Evolutionary conservation across 495 filamentous ascomycete species (phyloP).

Genomic region (Penicillium soppii): DNA sequence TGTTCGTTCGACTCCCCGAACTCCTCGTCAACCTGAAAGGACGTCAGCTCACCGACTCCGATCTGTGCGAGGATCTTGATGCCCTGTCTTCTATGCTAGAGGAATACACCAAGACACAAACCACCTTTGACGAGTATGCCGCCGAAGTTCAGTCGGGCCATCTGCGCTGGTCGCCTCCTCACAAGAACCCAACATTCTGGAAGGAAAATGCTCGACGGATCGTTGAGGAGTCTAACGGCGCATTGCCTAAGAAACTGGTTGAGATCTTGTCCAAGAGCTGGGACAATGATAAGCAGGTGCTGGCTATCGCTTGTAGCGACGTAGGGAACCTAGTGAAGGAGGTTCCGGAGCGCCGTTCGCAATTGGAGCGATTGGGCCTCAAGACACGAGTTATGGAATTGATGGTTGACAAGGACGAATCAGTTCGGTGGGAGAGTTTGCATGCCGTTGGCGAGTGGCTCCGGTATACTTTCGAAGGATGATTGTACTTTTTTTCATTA

Average conservation of each 20-base stretch:
- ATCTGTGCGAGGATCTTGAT: conserved; percentile 83
- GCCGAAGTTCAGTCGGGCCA: conserved; percentile 86
- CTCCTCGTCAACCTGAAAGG: conserved; percentile 76
- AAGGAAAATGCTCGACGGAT: conserved; percentile 91
- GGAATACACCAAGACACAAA: conserved; percentile 93
- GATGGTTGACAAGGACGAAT: conserved; percentile 88
- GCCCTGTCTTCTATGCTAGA: conserved; percentile 76
- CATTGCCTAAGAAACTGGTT: conserved; percentile 76
- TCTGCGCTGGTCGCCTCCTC: conserved; percentile 92
- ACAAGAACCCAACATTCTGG: conserved; percentile 90
- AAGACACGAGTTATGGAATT: conserved; percentile 93
- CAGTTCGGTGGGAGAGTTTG: conserved; percentile 92
- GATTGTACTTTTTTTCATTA: conserved; percentile 13
- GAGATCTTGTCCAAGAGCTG: conserved; percentile 83
- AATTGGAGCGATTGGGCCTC: conserved; percentile 85
- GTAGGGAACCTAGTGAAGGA: conserved; percentile 86
- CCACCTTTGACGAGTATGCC: conserved; percentile 94
- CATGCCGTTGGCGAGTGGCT: conserved; percentile 91
- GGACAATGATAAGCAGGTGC: conserved; percentile 91
- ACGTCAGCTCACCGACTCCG: conserved; percentile 84
- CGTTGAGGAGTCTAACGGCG: conserved; percentile 78
- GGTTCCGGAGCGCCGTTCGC: conserved; percentile 77
- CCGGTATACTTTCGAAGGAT: conserved; percentile 77
- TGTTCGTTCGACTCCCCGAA: conserved; percentile 77
- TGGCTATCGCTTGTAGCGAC: conserved; percentile 96